phyloP scores from a whole-genome alignment of 306 rosid genomes.

The Dalbergia oliveri region DNA sequence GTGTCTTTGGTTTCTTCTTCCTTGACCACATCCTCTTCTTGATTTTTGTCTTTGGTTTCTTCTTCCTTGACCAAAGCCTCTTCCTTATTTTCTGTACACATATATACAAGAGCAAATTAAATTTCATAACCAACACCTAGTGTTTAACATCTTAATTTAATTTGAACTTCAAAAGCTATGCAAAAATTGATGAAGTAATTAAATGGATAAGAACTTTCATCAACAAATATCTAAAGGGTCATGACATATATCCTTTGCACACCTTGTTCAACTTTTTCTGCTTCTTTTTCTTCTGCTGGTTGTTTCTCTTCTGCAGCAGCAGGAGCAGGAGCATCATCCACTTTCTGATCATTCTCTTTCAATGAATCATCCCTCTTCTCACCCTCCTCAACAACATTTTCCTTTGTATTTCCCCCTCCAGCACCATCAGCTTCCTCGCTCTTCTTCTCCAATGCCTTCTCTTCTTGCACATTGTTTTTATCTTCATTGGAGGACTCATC shows the following conservation, averaged over 20 bases:
- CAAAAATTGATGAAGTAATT: neutral
- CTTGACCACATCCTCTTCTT: conserved; percentile 31
- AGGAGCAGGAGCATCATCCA: conserved; percentile 1
- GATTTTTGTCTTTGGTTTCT: conserved; percentile 11
- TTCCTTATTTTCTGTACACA: no score
- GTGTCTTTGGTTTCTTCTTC: conserved; percentile 32
- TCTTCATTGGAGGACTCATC: neutral
- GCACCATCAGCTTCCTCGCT: conserved; percentile 24
- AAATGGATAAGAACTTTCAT: neutral
- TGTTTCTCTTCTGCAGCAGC: conserved; percentile 17
- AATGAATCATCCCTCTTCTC: conserved; percentile 44
- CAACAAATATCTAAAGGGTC: neutral
- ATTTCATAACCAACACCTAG: neutral
- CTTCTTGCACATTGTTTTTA: conserved; percentile 17
- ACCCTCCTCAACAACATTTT: neutral
- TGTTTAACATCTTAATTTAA: no score
- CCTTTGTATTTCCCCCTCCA: neutral
- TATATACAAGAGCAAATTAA: no score
- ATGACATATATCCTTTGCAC: conserved; percentile 1
- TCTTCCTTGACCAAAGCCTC: conserved; percentile 6
- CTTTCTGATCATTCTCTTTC: conserved; percentile 18
- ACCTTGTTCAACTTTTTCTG: conserved; percentile 49
- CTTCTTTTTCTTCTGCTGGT: conserved; percentile 19
- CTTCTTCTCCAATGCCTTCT: neutral
- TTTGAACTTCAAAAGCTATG: neutral